Evolutionary conservation across 345 rosid species (phyloP).

Genomic region (Erysimum cheiranthoides): DNA sequence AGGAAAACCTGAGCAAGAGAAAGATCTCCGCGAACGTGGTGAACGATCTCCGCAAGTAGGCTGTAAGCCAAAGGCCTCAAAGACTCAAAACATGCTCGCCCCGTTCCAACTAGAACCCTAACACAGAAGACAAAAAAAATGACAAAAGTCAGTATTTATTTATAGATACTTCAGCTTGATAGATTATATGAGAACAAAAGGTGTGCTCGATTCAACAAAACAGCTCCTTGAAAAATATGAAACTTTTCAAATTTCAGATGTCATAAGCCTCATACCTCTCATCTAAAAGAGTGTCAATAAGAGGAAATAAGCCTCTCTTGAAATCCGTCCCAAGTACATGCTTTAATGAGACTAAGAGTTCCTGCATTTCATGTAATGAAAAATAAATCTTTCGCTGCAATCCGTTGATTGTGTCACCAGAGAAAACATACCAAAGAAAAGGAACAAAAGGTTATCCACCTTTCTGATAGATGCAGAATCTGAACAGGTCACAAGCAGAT

Average conservation of each 20-base stretch:
- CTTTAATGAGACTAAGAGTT: slow-evolving; percentile 90
- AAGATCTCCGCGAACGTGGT: slow-evolving; percentile 93
- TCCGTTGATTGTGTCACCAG: slow-evolving; percentile 5
- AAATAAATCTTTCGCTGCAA: slow-evolving; percentile 28
- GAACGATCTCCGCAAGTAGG: slow-evolving; percentile 96
- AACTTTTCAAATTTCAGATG: slow-evolving; percentile 16
- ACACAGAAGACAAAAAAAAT: slow-evolving; percentile 21
- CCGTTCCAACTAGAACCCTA: slow-evolving; percentile 98
- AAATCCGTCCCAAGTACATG: slow-evolving; percentile 99
- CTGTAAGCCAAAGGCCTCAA: slow-evolving; percentile 99
- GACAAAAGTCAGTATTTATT: slow-evolving; percentile 30
- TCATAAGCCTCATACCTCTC: slow-evolving; percentile 65
- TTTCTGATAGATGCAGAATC: slow-evolving; percentile 95
- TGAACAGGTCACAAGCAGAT: slow-evolving; percentile 97
- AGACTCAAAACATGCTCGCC: slow-evolving; percentile 97
- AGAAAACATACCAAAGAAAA: slow-evolving; percentile 9
- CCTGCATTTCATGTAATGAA: slow-evolving; percentile 62
- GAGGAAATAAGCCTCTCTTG: slow-evolving; percentile 96
- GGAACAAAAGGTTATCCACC: slow-evolving; percentile 51
- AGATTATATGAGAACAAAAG: slow-evolving; percentile 8
- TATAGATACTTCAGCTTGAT: slow-evolving; percentile 9
- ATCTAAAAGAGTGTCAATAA: slow-evolving; percentile 93
- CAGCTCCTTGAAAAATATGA: slow-evolving; percentile 4
- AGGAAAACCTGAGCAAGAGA: slow-evolving; percentile 76
- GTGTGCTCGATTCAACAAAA: slow-evolving; percentile 6